Base-by-base conservation (phyloP, 2,329 filamentous ascomycete genomes). In the Calonectria leucothoes region DNA sequence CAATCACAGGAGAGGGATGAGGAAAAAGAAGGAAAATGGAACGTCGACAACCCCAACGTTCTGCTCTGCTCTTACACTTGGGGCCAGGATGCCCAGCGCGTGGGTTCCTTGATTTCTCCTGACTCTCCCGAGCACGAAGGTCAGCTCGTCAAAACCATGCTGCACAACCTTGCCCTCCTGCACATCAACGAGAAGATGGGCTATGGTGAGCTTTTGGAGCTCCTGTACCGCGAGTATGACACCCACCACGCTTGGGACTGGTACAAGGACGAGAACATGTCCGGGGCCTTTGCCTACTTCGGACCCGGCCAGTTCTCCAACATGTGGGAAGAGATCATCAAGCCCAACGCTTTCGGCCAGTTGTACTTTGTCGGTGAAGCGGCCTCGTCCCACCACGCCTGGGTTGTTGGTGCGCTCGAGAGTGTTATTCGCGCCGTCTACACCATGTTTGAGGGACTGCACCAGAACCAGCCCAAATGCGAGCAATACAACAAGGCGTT, bases 241-340 rank as follows among this genome's bases (percentile, higher is more conserved):
- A 69, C 74, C 0, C 73, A 79, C 7, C 77, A 79, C 35, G 70
- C 65, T 0, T 79, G 68, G 14, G 75, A 79, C 11, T 79, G 78
- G 76, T 75, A 79, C 31, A 70, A 55, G 31, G 76, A 79, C 25
- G 64, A 76, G 33, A 70, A 79, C 5, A 78, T 78, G 77, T 77
- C 77, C 0, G 77, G 77, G 3, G 78, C 77, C 0, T 79, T 79
- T 6, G 78, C 76, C 1, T 79, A 78, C 45, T 79, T 78, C 12
- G 75, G 78, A 0, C 77, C 77, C 0, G 49, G 75, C 0, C 77
- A 79, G 1, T 79, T 78, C 35, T 77, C 74, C 35, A 77, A 79
- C 1, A 79, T 78, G 77, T 79, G 77, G 76, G 51, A 73, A 0
- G 75, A 79, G 7, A 76, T 79, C 3, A 77, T 74, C 45, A 78